phyloP scores from a whole-genome alignment of 129 eudicot species.

The Helichrysum umbraculigerum region DNA sequence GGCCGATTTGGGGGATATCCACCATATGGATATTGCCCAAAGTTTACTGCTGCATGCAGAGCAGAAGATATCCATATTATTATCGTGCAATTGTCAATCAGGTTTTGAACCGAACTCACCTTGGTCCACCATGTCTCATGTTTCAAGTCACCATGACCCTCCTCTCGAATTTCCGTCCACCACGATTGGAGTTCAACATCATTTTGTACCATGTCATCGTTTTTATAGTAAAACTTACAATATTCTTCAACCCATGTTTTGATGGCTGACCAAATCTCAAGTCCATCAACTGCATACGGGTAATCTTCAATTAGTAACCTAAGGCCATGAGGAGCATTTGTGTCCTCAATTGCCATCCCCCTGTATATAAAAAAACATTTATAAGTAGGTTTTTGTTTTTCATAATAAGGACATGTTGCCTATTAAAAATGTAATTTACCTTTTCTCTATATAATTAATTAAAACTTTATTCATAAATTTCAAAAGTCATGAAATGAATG shows the following conservation, averaged over 20 bases:
- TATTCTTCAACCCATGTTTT: constrained; percentile 50
- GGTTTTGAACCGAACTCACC: constrained; percentile 31
- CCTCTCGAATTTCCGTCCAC: constrained; percentile 52
- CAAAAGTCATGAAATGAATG: background rate
- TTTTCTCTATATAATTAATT: background rate
- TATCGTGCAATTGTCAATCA: constrained; percentile 40
- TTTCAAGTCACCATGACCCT: constrained; percentile 57
- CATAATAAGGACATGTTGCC: too few relatives aligned
- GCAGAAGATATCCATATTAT: constrained; percentile 62
- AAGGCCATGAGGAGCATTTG: constrained; percentile 39
- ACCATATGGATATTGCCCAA: constrained; percentile 58
- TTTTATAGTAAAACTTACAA: constrained; percentile 46
- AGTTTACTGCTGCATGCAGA: constrained; percentile 67
- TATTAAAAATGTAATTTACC: too few relatives aligned
- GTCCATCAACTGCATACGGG: constrained; percentile 62
- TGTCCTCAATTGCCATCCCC: constrained; percentile 58
- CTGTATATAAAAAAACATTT: constrained; percentile 18
- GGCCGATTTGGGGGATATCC: constrained; percentile 58
- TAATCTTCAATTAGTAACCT: constrained; percentile 53
- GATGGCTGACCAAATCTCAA: constrained; percentile 61
- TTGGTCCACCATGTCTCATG: constrained; percentile 68
- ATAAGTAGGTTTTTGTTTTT: background rate
- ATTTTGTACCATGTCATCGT: constrained; percentile 30
- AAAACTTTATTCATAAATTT: background rate
- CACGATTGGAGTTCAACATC: constrained; percentile 55